Evolutionary conservation across 2,329 filamentous ascomycete genomes (phyloP).

Genomic region (Aspergillus floridensis): DNA sequence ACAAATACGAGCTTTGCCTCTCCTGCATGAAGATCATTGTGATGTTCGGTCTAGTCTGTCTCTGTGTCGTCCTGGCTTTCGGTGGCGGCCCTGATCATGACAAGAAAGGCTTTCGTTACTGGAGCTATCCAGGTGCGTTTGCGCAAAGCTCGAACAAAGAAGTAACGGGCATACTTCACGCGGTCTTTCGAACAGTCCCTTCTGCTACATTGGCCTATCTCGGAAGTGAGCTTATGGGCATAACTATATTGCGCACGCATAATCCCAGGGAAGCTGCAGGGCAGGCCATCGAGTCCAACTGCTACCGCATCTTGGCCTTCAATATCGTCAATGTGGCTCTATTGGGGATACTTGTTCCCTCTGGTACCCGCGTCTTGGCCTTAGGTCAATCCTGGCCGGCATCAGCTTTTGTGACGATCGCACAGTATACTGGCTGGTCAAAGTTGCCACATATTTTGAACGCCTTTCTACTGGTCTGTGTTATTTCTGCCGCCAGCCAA

Average conservation of each 20-base stretch:
- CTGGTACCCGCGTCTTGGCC: slow-evolving; percentile 58
- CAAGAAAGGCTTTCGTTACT: slow-evolving; percentile 63
- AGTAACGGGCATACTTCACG: slow-evolving; percentile 53
- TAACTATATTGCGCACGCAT: slow-evolving; percentile 72
- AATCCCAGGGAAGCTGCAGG: slow-evolving; percentile 73
- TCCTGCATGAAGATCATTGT: slow-evolving; percentile 65
- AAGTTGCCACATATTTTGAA: slow-evolving; percentile 67
- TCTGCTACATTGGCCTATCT: slow-evolving; percentile 76
- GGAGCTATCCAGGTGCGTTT: slow-evolving; percentile 60
- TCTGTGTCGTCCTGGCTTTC: slow-evolving; percentile 61
- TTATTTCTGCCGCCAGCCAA: slow-evolving; percentile 72
- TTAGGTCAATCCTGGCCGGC: slow-evolving; percentile 54
- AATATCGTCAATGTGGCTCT: slow-evolving; percentile 72
- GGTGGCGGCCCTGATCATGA: slow-evolving; percentile 63
- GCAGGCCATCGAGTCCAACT: slow-evolving; percentile 73
- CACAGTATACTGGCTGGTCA: slow-evolving; percentile 61
- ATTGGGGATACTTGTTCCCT: slow-evolving; percentile 73
- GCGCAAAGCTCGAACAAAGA: slow-evolving; percentile 34
- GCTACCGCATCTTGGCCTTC: slow-evolving; percentile 77
- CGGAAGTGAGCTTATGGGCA: slow-evolving; percentile 71
- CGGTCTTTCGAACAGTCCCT: slow-evolving; percentile 68
- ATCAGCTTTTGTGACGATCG: slow-evolving; percentile 72
- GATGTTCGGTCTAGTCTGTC: slow-evolving; percentile 62
- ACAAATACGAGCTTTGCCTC: slow-evolving; percentile 59
- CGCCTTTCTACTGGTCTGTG: slow-evolving; percentile 69